A percentile compares a stretch with the other conserved stretches of the same genome.
Conservation (phyloP, 106 monocot species). For the Hemerocallis citrina region DNA sequence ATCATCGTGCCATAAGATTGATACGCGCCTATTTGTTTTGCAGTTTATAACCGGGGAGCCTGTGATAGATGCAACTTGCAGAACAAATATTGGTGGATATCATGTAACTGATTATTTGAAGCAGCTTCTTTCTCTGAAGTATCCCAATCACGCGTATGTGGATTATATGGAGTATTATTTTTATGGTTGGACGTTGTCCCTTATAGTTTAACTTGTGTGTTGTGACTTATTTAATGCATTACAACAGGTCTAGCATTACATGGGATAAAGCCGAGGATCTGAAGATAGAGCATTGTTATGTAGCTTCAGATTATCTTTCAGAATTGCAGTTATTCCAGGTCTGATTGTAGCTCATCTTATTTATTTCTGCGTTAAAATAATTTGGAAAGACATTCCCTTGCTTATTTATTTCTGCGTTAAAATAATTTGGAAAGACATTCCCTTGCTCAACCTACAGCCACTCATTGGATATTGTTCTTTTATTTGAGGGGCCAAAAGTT, state of each 20-base stretch:
- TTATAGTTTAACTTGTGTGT: not conserved
- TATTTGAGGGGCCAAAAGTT: not conserved
- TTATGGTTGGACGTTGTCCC: not conserved
- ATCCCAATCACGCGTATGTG: slow-evolving; percentile 77
- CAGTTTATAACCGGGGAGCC: slow-evolving; percentile 86
- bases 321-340: slow-evolving; percentile 95
- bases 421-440: not conserved
- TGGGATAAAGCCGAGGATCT: slow-evolving; percentile 93
- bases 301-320: slow-evolving; percentile 62
- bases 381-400: not conserved
- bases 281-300: slow-evolving; percentile 87
- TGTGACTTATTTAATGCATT: slow-evolving; percentile 4
- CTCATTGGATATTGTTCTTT: not conserved
- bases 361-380: not conserved
- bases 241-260: slow-evolving; percentile 65
- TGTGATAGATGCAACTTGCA: slow-evolving; percentile 60
- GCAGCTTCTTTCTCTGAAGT: slow-evolving; percentile 92
- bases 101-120: slow-evolving; percentile 88
- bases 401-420: not conserved
- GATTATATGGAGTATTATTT: not conserved
- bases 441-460: not conserved
- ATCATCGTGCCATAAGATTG: slow-evolving; percentile 7
- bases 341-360: too few relatives aligned
- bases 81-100: slow-evolving; percentile 88
- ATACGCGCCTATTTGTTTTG: not conserved